Evolutionary conservation across 495 filamentous ascomycete species (phyloP).

Genomic region (Talaromyces nanjingensis): DNA sequence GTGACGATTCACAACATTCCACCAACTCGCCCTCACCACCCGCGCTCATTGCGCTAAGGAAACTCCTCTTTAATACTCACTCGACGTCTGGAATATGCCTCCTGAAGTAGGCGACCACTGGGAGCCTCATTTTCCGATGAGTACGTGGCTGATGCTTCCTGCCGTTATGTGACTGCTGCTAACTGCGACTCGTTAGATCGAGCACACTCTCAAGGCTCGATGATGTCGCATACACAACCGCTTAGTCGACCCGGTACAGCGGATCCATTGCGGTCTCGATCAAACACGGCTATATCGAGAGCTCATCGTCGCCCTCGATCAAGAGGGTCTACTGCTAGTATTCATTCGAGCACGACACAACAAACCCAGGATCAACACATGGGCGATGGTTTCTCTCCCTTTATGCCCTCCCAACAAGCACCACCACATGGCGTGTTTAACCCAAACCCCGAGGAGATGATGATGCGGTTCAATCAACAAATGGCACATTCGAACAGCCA

Average conservation of each 20-base stretch:
- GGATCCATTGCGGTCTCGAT: constrained; percentile 47
- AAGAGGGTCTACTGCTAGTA: constrained; percentile 78
- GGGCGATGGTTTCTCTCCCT: constrained; percentile 39
- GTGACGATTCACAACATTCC: constrained; percentile 26
- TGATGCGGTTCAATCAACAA: constrained; percentile 51
- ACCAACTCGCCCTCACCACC: constrained; percentile 11
- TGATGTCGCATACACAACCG: constrained; percentile 29
- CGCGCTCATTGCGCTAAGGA: neutral
- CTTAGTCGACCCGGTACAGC: constrained; percentile 40
- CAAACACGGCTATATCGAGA: constrained; percentile 51
- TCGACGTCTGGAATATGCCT: constrained; percentile 15
- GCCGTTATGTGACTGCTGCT: neutral
- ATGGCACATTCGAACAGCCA: constrained; percentile 46
- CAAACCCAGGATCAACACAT: constrained; percentile 57
- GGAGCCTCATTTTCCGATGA: constrained; percentile 7
- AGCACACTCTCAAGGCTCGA: constrained; percentile 25
- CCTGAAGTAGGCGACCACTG: constrained; percentile 23
- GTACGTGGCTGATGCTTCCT: constrained; percentile 9
- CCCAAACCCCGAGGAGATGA: constrained; percentile 57
- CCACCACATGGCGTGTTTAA: constrained; percentile 41
- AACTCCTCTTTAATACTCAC: neutral
- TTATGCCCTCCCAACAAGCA: constrained; percentile 49
- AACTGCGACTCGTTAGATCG: constrained; percentile 14
- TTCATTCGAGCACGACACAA: constrained; percentile 62
- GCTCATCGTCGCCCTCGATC: constrained; percentile 64